Percentiles rank a stretch among this genome's conserved stretches.
Evolutionary conservation across 2,329 filamentous ascomycete species (phyloP).

Genomic region (Penicillium decumbens): DNA sequence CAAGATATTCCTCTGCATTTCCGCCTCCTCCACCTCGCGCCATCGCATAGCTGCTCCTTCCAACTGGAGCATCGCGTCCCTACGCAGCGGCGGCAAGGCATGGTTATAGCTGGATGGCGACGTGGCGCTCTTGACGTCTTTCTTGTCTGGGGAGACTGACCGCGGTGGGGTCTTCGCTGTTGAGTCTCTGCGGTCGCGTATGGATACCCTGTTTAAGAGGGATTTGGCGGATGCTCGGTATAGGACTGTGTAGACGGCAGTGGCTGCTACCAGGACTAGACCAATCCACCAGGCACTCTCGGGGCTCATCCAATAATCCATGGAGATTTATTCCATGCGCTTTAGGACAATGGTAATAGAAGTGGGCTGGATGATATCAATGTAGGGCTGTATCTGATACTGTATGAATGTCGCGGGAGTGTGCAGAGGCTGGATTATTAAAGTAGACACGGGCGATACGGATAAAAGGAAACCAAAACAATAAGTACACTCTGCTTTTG

Average conservation of each 20-base stretch:
- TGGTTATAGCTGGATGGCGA: slow-evolving; percentile 41
- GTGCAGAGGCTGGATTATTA: background rate
- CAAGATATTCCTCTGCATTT: slow-evolving; percentile 34
- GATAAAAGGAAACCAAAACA: background rate
- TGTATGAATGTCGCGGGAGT: too few species aligned
- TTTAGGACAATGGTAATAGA: slow-evolving; percentile 1
- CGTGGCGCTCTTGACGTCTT: slow-evolving; percentile 28
- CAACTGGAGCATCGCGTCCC: slow-evolving; percentile 43
- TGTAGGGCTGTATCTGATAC: background rate
- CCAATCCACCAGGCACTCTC: slow-evolving; percentile 25
- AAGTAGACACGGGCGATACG: background rate
- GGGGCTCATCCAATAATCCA: slow-evolving; percentile 16
- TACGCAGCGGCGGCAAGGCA: slow-evolving; percentile 51
- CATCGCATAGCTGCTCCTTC: slow-evolving; percentile 13
- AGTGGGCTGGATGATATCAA: background rate
- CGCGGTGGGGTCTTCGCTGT: slow-evolving; percentile 50
- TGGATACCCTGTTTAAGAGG: slow-evolving; percentile 37
- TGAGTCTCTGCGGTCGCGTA: slow-evolving; percentile 43
- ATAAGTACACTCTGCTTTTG: slow-evolving; percentile 11
- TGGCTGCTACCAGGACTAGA: slow-evolving; percentile 20
- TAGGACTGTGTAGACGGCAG: slow-evolving; percentile 27
- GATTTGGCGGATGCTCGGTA: slow-evolving; percentile 34
- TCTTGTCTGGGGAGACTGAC: slow-evolving; percentile 51
- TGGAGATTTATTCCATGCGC: slow-evolving; percentile 9
- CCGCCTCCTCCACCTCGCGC: slow-evolving; percentile 29